phyloP scores from a whole-genome alignment of 495 filamentous ascomycete genomes.

The Hypomontagnella submonticulosa region DNA sequence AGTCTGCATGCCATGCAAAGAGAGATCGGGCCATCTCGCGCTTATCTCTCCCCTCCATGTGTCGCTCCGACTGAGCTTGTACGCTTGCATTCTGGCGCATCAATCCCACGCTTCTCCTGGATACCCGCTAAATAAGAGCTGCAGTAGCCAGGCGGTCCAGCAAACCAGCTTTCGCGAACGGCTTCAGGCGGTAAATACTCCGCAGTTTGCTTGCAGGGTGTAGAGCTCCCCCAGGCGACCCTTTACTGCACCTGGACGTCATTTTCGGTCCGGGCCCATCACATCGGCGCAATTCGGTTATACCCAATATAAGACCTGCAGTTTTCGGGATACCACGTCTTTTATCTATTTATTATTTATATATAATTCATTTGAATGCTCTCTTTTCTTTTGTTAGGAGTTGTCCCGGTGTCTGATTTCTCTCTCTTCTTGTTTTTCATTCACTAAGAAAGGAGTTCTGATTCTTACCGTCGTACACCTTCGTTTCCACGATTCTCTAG shows the following conservation, averaged over 20 bases:
- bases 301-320: slow-evolving; percentile 28
- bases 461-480: background rate
- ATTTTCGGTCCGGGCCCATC: slow-evolving; percentile 41
- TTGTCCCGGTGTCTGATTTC: slow-evolving; percentile 5
- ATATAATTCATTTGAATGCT: slow-evolving; percentile 25
- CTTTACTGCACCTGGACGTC: slow-evolving; percentile 42
- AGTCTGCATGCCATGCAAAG: slow-evolving; percentile 4
- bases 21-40: slow-evolving; percentile 20
- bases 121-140: slow-evolving; percentile 37
- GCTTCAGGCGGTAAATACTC: slow-evolving; percentile 39
- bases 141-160: slow-evolving; percentile 29
- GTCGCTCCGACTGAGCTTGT: slow-evolving; percentile 20
- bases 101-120: slow-evolving; percentile 14
- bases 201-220: slow-evolving; percentile 28
- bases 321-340: slow-evolving; percentile 35
- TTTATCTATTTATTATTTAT: slow-evolving; percentile 8
- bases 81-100: slow-evolving; percentile 27
- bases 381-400: slow-evolving; percentile 5
- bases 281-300: slow-evolving; percentile 39
- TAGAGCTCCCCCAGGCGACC: slow-evolving; percentile 17
- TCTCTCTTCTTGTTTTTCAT: background rate
- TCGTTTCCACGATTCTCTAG: background rate
- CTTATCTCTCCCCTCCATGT: slow-evolving; percentile 26
- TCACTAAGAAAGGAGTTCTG: background rate
- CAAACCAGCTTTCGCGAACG: slow-evolving; percentile 26